Evolutionary conservation across 2,329 filamentous ascomycete genomes (phyloP).

Genomic region (Cercospora sojina): DNA sequence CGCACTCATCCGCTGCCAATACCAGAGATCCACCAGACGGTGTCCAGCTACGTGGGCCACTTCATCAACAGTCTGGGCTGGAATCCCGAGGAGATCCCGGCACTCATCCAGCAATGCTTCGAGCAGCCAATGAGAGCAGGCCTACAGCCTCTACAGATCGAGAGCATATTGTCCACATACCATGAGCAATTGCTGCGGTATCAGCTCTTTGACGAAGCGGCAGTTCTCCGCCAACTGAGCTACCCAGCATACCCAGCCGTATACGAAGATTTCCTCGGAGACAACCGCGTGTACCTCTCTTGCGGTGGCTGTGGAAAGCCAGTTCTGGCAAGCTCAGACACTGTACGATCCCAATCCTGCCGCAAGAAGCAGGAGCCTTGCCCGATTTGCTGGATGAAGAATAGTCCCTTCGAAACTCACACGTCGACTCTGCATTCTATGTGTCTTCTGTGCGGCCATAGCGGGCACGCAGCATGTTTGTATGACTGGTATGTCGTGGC

Average conservation of each 20-base stretch:
- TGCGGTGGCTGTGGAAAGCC: slow-evolving; percentile 59
- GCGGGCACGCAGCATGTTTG: slow-evolving; percentile 59
- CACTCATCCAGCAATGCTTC: slow-evolving; percentile 43
- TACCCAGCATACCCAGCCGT: slow-evolving; percentile 57
- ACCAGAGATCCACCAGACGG: slow-evolving; percentile 36
- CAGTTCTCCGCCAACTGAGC: slow-evolving; percentile 55
- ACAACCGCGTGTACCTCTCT: slow-evolving; percentile 55
- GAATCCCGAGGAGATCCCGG: slow-evolving; percentile 38
- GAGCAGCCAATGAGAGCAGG: slow-evolving; percentile 45
- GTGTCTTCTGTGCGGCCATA: slow-evolving; percentile 62
- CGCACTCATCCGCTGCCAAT: slow-evolving; percentile 40
- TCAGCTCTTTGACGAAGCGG: slow-evolving; percentile 53
- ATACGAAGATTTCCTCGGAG: slow-evolving; percentile 57
- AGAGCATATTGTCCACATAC: slow-evolving; percentile 57
- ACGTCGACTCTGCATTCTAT: slow-evolving; percentile 37
- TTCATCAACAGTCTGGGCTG: slow-evolving; percentile 40
- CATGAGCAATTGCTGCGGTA: slow-evolving; percentile 55
- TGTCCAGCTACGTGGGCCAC: slow-evolving; percentile 43
- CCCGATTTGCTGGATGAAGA: slow-evolving; percentile 47
- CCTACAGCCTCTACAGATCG: slow-evolving; percentile 53
- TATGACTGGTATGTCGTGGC: slow-evolving; percentile 55
- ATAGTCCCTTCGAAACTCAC: slow-evolving; percentile 37
- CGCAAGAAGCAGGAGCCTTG: slow-evolving; percentile 44
- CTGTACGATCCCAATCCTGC: slow-evolving; percentile 54
- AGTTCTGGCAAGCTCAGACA: slow-evolving; percentile 50